A percentile compares a stretch with the other conserved stretches of the same genome.
Evolutionary conservation across 176 grass and related monocot genomes (phyloP).

Genomic region (Oryza australiensis): DNA sequence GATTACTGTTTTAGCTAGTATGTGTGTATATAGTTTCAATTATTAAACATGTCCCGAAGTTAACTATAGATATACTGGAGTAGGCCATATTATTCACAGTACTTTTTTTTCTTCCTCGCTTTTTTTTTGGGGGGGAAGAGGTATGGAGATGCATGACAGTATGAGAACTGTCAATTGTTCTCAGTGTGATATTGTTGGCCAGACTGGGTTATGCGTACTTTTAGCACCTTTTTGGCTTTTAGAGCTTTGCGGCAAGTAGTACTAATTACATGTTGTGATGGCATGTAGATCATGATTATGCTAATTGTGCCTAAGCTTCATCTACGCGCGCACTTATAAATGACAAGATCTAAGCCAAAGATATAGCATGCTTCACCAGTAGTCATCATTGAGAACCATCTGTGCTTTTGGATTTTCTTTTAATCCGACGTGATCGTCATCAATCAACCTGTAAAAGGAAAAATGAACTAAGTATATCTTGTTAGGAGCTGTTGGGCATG

Average conservation of each 20-base stretch:
- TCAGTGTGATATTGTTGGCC: slow-evolving; percentile 43
- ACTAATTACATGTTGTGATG: slow-evolving; percentile 41
- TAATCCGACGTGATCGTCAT: slow-evolving; percentile 28
- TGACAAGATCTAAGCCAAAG: slow-evolving; percentile 48
- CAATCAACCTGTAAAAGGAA: slow-evolving; percentile 18
- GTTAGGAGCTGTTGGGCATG: neutral
- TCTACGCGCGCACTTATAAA: slow-evolving; percentile 39
- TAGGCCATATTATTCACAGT: neutral
- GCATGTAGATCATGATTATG: slow-evolving; percentile 45
- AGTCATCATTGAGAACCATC: slow-evolving; percentile 44
- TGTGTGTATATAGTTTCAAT: neutral
- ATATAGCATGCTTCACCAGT: slow-evolving; percentile 37
- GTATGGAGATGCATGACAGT: neutral
- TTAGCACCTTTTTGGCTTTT: slow-evolving; percentile 29
- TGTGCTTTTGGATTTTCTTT: slow-evolving; percentile 39
- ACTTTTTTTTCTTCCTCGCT: neutral
- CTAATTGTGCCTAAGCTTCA: slow-evolving; percentile 49
- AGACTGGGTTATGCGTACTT: slow-evolving; percentile 38
- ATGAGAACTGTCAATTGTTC: slow-evolving; percentile 33
- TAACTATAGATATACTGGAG: neutral
- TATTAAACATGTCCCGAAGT: neutral
- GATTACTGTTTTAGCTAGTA: slow-evolving; percentile 3
- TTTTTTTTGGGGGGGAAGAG: neutral
- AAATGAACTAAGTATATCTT: slow-evolving; percentile 1
- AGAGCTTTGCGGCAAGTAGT: slow-evolving; percentile 43